Percentiles rank a stretch among this genome's conserved stretches.
Evolutionary conservation across 2,329 filamentous ascomycete species (phyloP).

Genomic region (Dryadomyces sulphureus): DNA sequence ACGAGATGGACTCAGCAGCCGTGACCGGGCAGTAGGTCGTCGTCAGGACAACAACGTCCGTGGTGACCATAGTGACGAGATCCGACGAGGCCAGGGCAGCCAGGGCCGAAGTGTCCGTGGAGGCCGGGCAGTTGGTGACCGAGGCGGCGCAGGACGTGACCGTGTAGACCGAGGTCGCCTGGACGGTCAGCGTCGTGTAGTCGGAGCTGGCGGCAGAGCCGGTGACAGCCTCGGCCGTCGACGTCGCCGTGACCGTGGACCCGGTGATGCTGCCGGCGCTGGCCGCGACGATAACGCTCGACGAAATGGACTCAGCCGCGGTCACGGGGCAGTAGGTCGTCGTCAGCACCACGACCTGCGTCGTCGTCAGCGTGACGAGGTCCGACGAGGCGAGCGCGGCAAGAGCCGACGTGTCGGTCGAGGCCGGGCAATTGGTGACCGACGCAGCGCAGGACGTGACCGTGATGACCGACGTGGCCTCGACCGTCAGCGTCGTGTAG

Average conservation of each 20-base stretch:
- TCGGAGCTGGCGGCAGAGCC: slow-evolving; percentile 2
- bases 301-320: slow-evolving; percentile 22
- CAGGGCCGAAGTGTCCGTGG: slow-evolving; percentile 23
- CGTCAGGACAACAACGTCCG: slow-evolving; percentile 22
- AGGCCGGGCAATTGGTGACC: slow-evolving; percentile 14
- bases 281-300: slow-evolving; percentile 18
- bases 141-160: slow-evolving; percentile 13
- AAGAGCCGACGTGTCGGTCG: slow-evolving; percentile 23
- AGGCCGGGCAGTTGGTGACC: slow-evolving; percentile 14
- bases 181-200: slow-evolving; percentile 25
- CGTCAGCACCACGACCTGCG: slow-evolving; percentile 22
- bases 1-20: slow-evolving; percentile 22
- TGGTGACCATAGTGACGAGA: slow-evolving; percentile 20
- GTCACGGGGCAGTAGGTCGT: slow-evolving; percentile 27
- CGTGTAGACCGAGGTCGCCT: slow-evolving; percentile 24
- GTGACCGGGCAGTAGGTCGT: slow-evolving; percentile 27
- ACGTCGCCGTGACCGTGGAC: slow-evolving; percentile 19
- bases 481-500: slow-evolving; percentile 13
- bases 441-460: slow-evolving; percentile 13
- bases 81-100: slow-evolving; percentile 16
- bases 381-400: slow-evolving; percentile 16
- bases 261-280: slow-evolving; percentile 20
- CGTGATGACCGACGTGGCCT: slow-evolving; percentile 19
- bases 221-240: background rate
- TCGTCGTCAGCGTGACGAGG: slow-evolving; percentile 20